Evolutionary conservation across 2,329 filamentous ascomycete species (phyloP), one percentile per base, ranked within the genome.

Genomic region (Calonectria pseudoreteaudii): DNA sequence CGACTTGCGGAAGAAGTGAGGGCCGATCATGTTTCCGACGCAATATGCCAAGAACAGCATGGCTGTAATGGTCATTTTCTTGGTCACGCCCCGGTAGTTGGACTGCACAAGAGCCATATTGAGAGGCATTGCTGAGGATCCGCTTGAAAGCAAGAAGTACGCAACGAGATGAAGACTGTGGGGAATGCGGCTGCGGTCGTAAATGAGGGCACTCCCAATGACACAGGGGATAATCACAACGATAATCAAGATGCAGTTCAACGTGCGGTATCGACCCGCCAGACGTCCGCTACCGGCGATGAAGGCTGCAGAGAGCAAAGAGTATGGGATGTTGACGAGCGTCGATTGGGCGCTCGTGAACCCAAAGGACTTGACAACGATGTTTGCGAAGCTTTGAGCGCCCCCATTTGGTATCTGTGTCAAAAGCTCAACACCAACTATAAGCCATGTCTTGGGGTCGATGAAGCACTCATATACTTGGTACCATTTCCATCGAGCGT

Each of bases 351-450:
- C 82, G 47, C 86, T 86, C 0, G 88, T 88, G 80, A 91, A 91
- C 11, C 88, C 88, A 66, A 91, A 91, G 6, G 88, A 90, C 58
- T 84, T 85, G 79, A 91, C 86, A 68, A 91, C 88, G 44, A 91
- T 86, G 77, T 91, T 91, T 50, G 88, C 88, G 64, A 92, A 92
- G 76, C 87, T 90, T 76, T 90, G 88, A 0, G 90, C 91, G 30
- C 91, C 91, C 38, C 91, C 91, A 74, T 92, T 93, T 50, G 91
- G 90, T 30, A 93, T 91, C 81, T 91, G 88, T 2, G 86, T 88
- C 3, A 89, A 81, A 6, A 92, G 74, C 28, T 88, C 86, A 28
- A 93, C 86, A 2, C 83, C 84, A 71, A 91, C 86, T 58, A 93
- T 86, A 62, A 92, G 83, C 90, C 90, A 93, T 0, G 90, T 90